Percentiles rank a stretch among this genome's conserved stretches.
Conservation (phyloP, 1,139 yeast species). For the Yamadazyma pseudoaaseri region DNA sequence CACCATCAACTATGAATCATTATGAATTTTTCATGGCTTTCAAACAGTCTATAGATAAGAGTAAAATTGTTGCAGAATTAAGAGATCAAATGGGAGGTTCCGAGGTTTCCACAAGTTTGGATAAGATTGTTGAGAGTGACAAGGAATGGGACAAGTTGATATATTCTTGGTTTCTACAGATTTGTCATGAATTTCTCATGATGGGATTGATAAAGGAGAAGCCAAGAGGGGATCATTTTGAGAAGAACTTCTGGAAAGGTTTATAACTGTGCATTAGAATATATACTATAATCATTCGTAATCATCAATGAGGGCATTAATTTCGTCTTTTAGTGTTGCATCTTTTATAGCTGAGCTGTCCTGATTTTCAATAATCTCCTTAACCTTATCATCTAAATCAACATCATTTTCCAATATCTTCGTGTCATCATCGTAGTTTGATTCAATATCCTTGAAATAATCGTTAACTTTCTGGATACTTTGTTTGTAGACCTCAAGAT, state of each 20-base stretch:
- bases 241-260: constrained; percentile 46
- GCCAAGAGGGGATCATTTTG: constrained; percentile 45
- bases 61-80: constrained; percentile 35
- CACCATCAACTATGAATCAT: constrained; percentile 70
- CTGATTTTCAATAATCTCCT: background rate
- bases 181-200: constrained; percentile 39
- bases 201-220: constrained; percentile 44
- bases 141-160: constrained; percentile 43
- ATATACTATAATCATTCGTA: constrained; percentile 3
- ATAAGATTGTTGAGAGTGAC: constrained; percentile 20
- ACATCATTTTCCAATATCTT: constrained; percentile 1
- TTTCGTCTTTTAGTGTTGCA: constrained; percentile 2
- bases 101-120: constrained; percentile 2
- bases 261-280: constrained; percentile 12
- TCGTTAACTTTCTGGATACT: constrained; percentile 15
- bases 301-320: constrained; percentile 6
- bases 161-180: constrained; percentile 44
- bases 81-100: constrained; percentile 4
- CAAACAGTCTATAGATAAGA: constrained; percentile 50
- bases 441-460: background rate
- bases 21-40: constrained; percentile 78
- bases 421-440: background rate
- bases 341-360: background rate
- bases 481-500: constrained; percentile 10
- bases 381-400: background rate